A percentile compares a stretch with the other conserved stretches of the same genome.
These are phyloP conservation scores for Paramecium biaurelia DNA, from an alignment of 73 alveolate species.

Conservation along the genomic window DNA sequence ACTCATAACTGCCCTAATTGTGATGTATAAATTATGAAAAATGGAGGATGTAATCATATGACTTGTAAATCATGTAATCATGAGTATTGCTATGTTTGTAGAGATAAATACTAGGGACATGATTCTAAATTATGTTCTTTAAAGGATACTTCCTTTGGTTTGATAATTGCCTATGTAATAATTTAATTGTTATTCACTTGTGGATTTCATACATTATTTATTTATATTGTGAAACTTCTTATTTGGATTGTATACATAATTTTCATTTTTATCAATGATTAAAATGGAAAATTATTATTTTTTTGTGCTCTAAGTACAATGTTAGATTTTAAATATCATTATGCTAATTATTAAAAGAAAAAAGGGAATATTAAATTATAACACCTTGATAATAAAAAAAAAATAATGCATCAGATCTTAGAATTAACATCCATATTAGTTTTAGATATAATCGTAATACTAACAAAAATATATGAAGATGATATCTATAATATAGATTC, in stretches of 20 bases:
- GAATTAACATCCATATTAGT: not conserved
- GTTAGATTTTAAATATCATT: not conserved
- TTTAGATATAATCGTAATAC: not conserved
- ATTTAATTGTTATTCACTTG: not conserved
- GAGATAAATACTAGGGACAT: not conserved
- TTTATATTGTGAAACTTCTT: not conserved
- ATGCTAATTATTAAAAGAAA: not conserved
- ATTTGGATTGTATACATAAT: not conserved
- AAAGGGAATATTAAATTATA: not conserved
- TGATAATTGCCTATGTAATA: not conserved
- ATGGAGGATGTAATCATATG: conserved; percentile 32
- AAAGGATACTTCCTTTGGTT: not conserved
- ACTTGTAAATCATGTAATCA: not conserved
- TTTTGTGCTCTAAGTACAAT: not conserved
- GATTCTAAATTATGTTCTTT: not conserved
- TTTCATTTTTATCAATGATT: not conserved
- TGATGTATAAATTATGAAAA: not conserved
- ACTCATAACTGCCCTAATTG: not conserved
- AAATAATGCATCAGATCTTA: not conserved
- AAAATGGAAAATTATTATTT: not conserved
- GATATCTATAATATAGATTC: not conserved
- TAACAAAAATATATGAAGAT: not conserved
- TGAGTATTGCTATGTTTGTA: not conserved
- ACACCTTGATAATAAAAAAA: not conserved
- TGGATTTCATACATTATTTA: not conserved